phyloP scores from a whole-genome alignment of 2,329 filamentous ascomycete species.

The Neonectria magnoliae region DNA sequence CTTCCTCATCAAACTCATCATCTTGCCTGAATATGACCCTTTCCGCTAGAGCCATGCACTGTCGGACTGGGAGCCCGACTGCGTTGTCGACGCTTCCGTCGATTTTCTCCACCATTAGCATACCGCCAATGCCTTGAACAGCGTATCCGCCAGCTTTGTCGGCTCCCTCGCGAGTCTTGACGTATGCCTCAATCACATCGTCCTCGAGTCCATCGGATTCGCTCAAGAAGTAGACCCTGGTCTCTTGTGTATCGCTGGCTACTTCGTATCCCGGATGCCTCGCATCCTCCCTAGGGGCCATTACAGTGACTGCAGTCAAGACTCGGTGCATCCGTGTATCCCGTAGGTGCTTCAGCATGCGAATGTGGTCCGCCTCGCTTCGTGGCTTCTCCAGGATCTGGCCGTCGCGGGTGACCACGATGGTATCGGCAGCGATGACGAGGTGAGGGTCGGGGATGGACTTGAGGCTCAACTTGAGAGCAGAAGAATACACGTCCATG shows the following conservation, averaged over 20 bases:
- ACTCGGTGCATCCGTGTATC: conserved; percentile 84
- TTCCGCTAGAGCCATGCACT: conserved; percentile 84
- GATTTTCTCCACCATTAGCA: conserved; percentile 88
- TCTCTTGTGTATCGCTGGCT: conserved; percentile 87
- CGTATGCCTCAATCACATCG: conserved; percentile 82
- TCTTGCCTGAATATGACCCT: conserved; percentile 83
- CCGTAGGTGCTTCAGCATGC: conserved; percentile 84
- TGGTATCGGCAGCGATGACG: conserved; percentile 89
- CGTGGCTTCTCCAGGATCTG: conserved; percentile 91
- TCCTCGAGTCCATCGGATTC: conserved; percentile 70
- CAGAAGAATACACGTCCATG: conserved; percentile 71
- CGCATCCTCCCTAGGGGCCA: conserved; percentile 84
- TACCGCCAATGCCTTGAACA: conserved; percentile 86
- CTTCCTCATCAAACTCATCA: conserved; percentile 63
- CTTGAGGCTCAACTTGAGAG: conserved; percentile 54
- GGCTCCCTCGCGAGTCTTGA: conserved; percentile 86
- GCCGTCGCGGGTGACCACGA: conserved; percentile 81
- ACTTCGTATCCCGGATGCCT: conserved; percentile 86
- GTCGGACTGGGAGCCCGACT: conserved; percentile 85
- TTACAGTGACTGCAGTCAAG: conserved; percentile 84
- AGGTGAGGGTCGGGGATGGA: conserved; percentile 76
- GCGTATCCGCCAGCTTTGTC: conserved; percentile 98
- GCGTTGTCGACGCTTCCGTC: conserved; percentile 95
- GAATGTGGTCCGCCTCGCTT: conserved; percentile 80
- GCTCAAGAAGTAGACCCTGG: conserved; percentile 84